These are phyloP conservation scores for Tranzscheliella williamsii DNA, from an alignment of 1,284 basidiomycete species.

Conservation along the genomic window DNA sequence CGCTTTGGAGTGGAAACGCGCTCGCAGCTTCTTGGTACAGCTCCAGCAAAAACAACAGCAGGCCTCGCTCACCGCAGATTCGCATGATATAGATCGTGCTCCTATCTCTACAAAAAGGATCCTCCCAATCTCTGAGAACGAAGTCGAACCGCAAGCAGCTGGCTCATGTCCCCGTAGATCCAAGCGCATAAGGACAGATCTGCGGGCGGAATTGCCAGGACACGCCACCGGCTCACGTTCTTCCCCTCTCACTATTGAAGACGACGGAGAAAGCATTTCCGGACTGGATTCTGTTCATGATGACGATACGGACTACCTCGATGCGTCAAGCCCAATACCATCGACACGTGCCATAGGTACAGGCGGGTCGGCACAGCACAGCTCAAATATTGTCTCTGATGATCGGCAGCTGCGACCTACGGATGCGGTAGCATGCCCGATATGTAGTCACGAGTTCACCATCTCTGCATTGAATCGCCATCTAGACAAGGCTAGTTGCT, in stretches of 20 bases:
- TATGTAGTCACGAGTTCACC: conserved; percentile 47
- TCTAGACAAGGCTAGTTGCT: conserved; percentile 41
- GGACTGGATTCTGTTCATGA: too few species aligned
- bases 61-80: too few species aligned
- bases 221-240: conserved; percentile 16
- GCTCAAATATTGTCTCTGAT: too few species aligned
- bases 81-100: too few species aligned
- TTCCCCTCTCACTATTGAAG: conserved; percentile 22
- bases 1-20: conserved; percentile 44
- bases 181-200: conserved; percentile 20
- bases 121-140: too few species aligned
- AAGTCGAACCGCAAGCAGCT: neutral
- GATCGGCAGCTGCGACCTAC: conserved; percentile 26
- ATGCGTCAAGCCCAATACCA: too few species aligned
- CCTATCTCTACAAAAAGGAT: too few species aligned
- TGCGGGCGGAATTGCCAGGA: conserved; percentile 1
- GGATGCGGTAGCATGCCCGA: conserved; percentile 45
- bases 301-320: too few species aligned
- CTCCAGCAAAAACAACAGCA: conserved; percentile 8
- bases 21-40: conserved; percentile 20
- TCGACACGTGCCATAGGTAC: too few species aligned
- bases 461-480: conserved; percentile 47
- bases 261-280: conserved; percentile 17
- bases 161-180: conserved; percentile 22
- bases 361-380: too few species aligned